Evolutionary conservation across 352 stramenopile genomes (phyloP).

Genomic region (Pythium brassicae): DNA sequence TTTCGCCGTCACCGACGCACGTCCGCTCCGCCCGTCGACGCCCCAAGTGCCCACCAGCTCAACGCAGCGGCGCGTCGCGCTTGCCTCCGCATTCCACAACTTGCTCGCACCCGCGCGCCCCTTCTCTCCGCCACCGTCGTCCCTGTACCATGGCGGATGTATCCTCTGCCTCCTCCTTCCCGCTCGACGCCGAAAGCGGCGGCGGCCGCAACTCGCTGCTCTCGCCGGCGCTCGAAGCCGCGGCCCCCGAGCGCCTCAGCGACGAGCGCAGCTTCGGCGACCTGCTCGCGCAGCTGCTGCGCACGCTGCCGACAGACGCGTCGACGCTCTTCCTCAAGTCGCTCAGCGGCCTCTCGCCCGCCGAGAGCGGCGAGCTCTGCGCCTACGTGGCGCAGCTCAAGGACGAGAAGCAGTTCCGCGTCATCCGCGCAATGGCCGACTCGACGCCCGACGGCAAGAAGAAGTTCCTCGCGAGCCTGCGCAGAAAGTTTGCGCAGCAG

Average conservation of each 20-base stretch:
- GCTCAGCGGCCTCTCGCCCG: constrained; percentile 64
- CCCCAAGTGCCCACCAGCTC: too few relatives aligned
- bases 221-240: constrained; percentile 4
- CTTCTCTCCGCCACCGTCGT: neutral
- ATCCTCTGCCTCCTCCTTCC: neutral
- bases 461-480: constrained; percentile 64
- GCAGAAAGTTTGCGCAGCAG: constrained; percentile 68
- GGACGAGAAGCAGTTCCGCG: constrained; percentile 81
- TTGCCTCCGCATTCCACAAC: neutral
- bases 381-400: constrained; percentile 69
- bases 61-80: too few relatives aligned
- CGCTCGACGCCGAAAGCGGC: neutral
- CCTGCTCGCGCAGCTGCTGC: constrained; percentile 68
- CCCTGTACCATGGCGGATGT: constrained; percentile 9
- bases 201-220: constrained; percentile 12
- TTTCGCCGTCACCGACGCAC: too few relatives aligned
- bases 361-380: constrained; percentile 72
- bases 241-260: neutral
- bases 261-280: constrained; percentile 63
- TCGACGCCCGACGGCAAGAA: constrained; percentile 76
- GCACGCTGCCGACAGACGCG: constrained; percentile 63
- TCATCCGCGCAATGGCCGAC: constrained; percentile 83
- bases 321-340: constrained; percentile 72
- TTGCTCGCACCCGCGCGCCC: neutral
- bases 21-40: too few relatives aligned